Base-by-base conservation (phyloP, 2,329 filamentous ascomycete species). In the Aspergillus viridinutans region DNA sequence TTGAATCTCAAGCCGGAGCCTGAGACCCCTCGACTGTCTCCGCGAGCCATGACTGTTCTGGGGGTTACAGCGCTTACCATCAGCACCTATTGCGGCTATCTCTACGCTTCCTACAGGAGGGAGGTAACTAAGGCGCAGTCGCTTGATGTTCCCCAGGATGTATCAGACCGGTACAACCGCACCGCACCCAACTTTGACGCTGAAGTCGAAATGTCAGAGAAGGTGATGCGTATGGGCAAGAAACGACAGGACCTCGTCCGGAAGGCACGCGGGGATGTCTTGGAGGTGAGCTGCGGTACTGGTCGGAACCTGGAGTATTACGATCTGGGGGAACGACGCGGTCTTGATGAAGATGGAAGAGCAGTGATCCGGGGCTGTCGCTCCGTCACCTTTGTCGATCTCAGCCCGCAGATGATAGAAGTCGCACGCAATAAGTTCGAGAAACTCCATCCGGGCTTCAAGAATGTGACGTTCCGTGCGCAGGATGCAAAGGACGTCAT, bases 211-310 rank as follows among this genome's bases (percentile, higher is more conserved):
- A 60, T 74, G 52, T 72, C 72, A 1, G 79, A 81, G 62, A 72
- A 67, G 54, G 62, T 75, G 2, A 78, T 77, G 72, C 65, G 75
- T 1, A 54, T 81, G 54, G 71, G 71, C 20, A 61, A 61, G 38
- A 74, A 76, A 58, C 72, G 79, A n/a, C 68, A 68, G 26, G 70
- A 74, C 40, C 68, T 81, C 2, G 68, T 76, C n/a, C 62, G 65
- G 7, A 67, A 71, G 57, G 78, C 78, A 3, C 67, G 71, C 21
- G 79, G 79, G 1, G 64, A 81, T 59, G 78, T 80, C 7, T 70
- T 81, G 4, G 79, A 81, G 64, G 77, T 81, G 42, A 78, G 76
- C 58, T 78, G 74, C 45, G 79, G 79, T n/a, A 81, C 79, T 1
- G 79, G 79, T 3, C 69, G 78, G 35, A 81, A 81, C 58, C 63